phyloP scores from a whole-genome alignment of 225 moss, liverwort and hornwort species.

The Climacium dendroides region DNA sequence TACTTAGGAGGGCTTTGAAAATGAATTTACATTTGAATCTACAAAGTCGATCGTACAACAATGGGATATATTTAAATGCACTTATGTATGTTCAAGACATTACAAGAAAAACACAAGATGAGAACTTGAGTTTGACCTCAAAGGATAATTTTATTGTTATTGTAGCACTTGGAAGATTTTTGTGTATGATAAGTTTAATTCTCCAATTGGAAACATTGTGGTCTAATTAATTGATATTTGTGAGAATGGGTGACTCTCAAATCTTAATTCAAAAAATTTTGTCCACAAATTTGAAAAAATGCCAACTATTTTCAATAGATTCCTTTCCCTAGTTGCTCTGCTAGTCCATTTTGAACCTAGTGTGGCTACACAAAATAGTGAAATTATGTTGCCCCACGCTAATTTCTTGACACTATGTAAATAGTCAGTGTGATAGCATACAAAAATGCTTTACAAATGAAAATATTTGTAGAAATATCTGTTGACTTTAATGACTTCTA shows the following conservation, averaged over 20 bases:
- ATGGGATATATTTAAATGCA: not conserved
- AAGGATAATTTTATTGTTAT: not conserved
- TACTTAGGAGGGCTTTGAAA: not conserved
- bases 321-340: not conserved
- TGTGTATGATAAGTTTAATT: not conserved
- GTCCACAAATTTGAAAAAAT: not conserved
- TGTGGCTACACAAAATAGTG: not conserved
- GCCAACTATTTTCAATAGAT: not conserved
- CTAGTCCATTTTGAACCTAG: not conserved
- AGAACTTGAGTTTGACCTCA: not conserved
- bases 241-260: not conserved
- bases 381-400: too few species aligned
- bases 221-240: too few species aligned
- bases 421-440: too few species aligned
- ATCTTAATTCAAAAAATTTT: not conserved
- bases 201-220: not conserved
- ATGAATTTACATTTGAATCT: not conserved
- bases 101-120: not conserved
- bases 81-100: not conserved
- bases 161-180: rapidly evolving
- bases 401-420: too few species aligned
- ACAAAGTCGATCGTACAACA: too few species aligned
- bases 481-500: too few species aligned
- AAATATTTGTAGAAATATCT: too few species aligned
- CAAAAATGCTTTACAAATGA: too few species aligned